Base-by-base conservation (phyloP, 192 early-diverging fungal species). In the Coemansia sp. region DNA sequence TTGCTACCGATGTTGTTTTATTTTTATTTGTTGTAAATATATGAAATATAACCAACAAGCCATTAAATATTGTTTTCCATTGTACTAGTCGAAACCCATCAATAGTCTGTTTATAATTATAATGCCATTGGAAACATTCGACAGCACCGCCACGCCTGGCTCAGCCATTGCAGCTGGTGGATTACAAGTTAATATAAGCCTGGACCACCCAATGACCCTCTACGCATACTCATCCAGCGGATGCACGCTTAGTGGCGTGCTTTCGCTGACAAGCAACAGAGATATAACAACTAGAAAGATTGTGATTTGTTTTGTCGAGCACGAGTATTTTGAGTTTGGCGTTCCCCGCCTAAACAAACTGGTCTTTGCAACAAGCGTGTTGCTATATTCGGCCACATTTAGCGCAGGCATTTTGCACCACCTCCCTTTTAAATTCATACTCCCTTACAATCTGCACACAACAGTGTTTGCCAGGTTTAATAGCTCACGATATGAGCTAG, bases 261-360 rank as follows among this genome's bases (percentile, higher is more conserved):
- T 46, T 1, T 4, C 9, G 0, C 9, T 46, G 26, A 27, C n/a
- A 17, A 29, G 26, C 3, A 15, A 46, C 3, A 25, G 18, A 17
- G 44, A 23, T 27, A 3, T 46, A n/a, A 7, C 15, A 4, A 46
- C 23, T 4, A 23, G 23, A n/a, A 29, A 24, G 9, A 27, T 46
- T 1, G 44, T 29, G 44, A 17, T 46, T n/a, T 14, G 15, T 0
- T 46, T 46, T 29, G 23, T 27, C 23, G 44, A 46, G 44, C 25
- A 15, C 44, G 44, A 46, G 44, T 46, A 46, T 13, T 46, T 29
- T 29, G 44, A 46, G 17, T 46, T 46, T 28, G 44, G 44, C 26
- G 44, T 46, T 3, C 44, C 44, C 13, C 44, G 44, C 14, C 11
- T 29, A 13, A 46, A 25, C 25, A 38, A 38, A 38, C 36, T 38